These are phyloP conservation scores for Acacia pycnantha DNA, from an alignment of 331 rosid species.

Conservation along the genomic window DNA sequence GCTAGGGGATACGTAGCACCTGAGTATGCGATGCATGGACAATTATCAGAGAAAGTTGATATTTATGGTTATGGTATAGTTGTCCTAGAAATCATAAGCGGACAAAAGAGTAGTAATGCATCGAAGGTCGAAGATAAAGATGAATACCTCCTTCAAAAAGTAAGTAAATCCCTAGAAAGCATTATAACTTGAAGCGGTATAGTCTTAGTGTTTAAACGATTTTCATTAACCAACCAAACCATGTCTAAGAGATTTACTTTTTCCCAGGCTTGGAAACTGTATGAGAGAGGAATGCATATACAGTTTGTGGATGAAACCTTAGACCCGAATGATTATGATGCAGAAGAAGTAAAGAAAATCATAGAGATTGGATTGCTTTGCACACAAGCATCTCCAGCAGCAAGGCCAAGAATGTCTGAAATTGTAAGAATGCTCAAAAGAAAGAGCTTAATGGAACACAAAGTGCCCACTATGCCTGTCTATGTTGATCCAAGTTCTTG, in stretches of 20 bases:
- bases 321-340: not conserved
- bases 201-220: not conserved
- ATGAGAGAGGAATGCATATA: not conserved
- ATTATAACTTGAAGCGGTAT: not conserved
- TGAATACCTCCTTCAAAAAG: not conserved
- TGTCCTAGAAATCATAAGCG: not conserved
- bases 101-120: not conserved
- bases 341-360: not conserved
- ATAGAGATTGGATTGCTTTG: slow-evolving; percentile 28
- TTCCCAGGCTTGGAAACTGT: not conserved
- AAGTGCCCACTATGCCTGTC: slow-evolving; percentile 51
- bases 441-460: slow-evolving; percentile 29
- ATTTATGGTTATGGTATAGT: not conserved
- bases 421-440: slow-evolving; percentile 47
- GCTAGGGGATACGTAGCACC: not conserved
- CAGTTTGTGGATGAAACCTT: not conserved
- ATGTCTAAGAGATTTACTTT: too few relatives aligned
- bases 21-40: not conserved
- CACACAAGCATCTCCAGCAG: slow-evolving; percentile 52
- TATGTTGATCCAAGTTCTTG: slow-evolving; percentile 41
- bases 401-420: slow-evolving; percentile 73
- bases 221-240: not conserved
- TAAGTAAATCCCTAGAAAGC: not conserved
- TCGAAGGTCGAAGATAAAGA: not conserved
- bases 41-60: not conserved